A percentile compares a stretch with the other conserved stretches of the same genome.
Conservation (phyloP, 371 early-diverging fungal genomes). For the Saksenaea vasiformis region DNA sequence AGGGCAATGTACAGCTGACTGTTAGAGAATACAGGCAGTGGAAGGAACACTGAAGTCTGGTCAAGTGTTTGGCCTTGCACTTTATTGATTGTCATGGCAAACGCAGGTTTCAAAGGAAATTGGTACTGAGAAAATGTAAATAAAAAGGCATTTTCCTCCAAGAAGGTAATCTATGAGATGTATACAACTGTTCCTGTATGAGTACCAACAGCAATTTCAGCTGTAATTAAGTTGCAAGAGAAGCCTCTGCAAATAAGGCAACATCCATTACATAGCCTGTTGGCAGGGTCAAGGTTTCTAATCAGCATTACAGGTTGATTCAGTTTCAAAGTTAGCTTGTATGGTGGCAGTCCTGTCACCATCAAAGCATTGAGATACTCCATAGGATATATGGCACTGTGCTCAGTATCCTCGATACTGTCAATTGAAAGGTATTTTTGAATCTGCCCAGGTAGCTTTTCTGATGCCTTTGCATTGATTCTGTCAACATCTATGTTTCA, state of each 20-base stretch:
- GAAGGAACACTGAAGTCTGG: constrained; percentile 17
- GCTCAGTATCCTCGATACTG: neutral
- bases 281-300: constrained; percentile 23
- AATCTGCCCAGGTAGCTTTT: too few species aligned
- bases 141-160: too few species aligned
- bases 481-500: too few species aligned
- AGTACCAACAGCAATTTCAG: constrained; percentile 12
- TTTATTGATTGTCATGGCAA: constrained; percentile 34
- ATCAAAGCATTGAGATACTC: constrained; percentile 1
- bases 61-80: constrained; percentile 25
- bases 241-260: constrained; percentile 18
- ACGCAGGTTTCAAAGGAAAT: constrained; percentile 22
- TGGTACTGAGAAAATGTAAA: constrained; percentile 8
- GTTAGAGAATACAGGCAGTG: constrained; percentile 13
- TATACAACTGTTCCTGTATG: neutral
- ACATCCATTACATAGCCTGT: constrained; percentile 35
- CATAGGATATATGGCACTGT: neutral
- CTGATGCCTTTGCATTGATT: too few species aligned
- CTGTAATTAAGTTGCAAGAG: constrained; percentile 10
- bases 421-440: neutral
- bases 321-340: constrained; percentile 17
- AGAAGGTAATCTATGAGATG: neutral
- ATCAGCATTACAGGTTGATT: constrained; percentile 29
- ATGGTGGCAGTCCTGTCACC: constrained; percentile 18
- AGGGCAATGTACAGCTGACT: constrained; percentile 24